phyloP scores from a whole-genome alignment of 2,329 filamentous ascomycete genomes.

The Xylariaceae sp. region DNA sequence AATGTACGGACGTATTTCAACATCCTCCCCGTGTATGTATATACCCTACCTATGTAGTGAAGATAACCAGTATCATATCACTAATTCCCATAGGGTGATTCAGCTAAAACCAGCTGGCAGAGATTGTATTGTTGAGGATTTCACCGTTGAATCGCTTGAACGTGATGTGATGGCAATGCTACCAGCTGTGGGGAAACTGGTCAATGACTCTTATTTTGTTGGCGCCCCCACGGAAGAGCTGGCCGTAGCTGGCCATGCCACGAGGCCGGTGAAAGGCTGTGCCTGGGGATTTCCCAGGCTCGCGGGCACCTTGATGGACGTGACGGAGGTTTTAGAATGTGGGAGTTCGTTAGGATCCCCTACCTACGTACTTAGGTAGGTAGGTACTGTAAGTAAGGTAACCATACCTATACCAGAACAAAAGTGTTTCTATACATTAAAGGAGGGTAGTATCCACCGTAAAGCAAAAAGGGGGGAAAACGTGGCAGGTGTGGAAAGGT shows the following conservation, averaged over 20 bases:
- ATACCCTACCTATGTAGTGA: no score
- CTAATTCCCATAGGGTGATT: background rate
- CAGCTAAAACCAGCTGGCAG: background rate
- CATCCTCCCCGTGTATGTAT: no score
- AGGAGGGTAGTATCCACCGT: conserved; percentile 14
- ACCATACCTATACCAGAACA: no score
- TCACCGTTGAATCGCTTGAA: no score
- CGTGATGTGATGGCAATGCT: background rate
- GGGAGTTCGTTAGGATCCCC: conserved; percentile 4
- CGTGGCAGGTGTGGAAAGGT: background rate
- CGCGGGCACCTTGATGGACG: background rate
- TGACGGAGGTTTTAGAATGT: background rate
- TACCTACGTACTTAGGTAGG: no score
- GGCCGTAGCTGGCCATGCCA: conserved; percentile 8
- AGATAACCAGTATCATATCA: no score
- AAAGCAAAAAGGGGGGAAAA: background rate
- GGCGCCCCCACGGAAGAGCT: conserved; percentile 7
- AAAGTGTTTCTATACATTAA: no score
- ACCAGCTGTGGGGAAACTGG: conserved; percentile 12
- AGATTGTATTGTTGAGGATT: no score
- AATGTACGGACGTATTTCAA: no score
- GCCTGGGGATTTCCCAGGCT: conserved; percentile 13
- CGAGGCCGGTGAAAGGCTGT: conserved; percentile 3
- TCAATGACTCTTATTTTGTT: conserved; percentile 25
- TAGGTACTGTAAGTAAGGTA: no score